These are phyloP conservation scores for Pseudotulostoma volvatum DNA, from an alignment of 495 filamentous ascomycete species.

Conservation along the genomic window DNA sequence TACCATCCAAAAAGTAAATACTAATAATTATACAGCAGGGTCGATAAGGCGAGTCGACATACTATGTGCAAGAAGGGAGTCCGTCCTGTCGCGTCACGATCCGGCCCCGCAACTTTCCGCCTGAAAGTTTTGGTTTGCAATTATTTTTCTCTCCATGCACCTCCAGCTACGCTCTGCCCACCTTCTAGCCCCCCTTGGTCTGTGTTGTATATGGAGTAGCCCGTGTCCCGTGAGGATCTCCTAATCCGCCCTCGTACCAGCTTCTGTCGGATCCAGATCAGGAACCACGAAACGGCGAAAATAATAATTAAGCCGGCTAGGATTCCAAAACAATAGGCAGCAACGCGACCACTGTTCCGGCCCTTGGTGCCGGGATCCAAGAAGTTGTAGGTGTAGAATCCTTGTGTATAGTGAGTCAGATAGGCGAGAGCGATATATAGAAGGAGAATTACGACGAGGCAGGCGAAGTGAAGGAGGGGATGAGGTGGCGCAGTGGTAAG, in stretches of 20 bases:
- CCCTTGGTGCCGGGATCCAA: conserved; percentile 38
- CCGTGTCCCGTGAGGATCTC: conserved; percentile 11
- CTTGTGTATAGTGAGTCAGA: conserved; percentile 47
- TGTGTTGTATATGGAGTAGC: not conserved
- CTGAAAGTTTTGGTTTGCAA: too few species aligned
- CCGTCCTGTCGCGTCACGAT: too few species aligned
- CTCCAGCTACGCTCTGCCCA: not conserved
- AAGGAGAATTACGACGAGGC: conserved; percentile 36
- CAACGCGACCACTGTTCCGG: conserved; percentile 27
- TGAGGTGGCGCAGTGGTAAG: conserved; percentile 44
- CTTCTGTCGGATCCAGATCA: conserved; percentile 36
- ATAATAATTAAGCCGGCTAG: conserved; percentile 44
- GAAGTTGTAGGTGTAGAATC: conserved; percentile 64
- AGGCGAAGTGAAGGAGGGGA: conserved; percentile 19
- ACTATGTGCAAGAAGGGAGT: too few species aligned
- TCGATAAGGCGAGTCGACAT: too few species aligned
- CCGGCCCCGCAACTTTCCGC: too few species aligned
- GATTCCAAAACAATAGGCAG: conserved; percentile 40
- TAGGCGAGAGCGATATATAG: conserved; percentile 62
- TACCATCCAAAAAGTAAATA: too few species aligned
- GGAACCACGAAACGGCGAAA: conserved; percentile 37
- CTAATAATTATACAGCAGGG: too few species aligned
- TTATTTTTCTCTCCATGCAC: not conserved
- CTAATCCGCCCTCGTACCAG: conserved; percentile 19
- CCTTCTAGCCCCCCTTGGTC: not conserved